These are phyloP conservation scores for Ascodesmis nigricans DNA, from an alignment of 495 filamentous ascomycete genomes.

Conservation along the genomic window DNA sequence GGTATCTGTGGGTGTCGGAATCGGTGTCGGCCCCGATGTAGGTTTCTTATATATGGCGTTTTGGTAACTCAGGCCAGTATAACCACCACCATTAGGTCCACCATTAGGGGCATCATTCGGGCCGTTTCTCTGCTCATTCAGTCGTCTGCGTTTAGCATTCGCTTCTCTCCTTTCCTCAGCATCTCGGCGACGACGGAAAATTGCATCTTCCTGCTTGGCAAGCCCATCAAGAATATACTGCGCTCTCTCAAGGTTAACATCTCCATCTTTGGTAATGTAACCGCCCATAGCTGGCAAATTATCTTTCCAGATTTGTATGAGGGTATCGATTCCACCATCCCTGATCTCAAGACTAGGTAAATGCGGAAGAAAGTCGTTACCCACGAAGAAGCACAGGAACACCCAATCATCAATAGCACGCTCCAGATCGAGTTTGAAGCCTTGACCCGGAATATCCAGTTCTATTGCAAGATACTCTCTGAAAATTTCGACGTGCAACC, in stretches of 20 bases:
- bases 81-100: slow-evolving; percentile 19
- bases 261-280: slow-evolving; percentile 85
- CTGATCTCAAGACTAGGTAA: slow-evolving; percentile 89
- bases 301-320: slow-evolving; percentile 89
- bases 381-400: slow-evolving; percentile 99
- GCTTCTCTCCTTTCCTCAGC: slow-evolving; percentile 62
- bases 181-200: slow-evolving; percentile 68
- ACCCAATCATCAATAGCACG: slow-evolving; percentile 98
- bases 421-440: slow-evolving; percentile 71
- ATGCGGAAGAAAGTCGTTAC: slow-evolving; percentile 97
- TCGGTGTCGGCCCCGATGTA: no score
- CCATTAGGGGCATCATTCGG: slow-evolving; percentile 12
- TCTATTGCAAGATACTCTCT: slow-evolving; percentile 86
- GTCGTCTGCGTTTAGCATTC: slow-evolving; percentile 37
- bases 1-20: slow-evolving; percentile 19
- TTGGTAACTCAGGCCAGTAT: slow-evolving; percentile 7
- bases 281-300: slow-evolving; percentile 80
- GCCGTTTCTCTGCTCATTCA: slow-evolving; percentile 26
- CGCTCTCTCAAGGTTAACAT: slow-evolving; percentile 64
- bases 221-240: slow-evolving; percentile 76
- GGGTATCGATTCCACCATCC: slow-evolving; percentile 87
- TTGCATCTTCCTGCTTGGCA: slow-evolving; percentile 85
- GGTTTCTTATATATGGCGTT: slow-evolving; percentile 9
- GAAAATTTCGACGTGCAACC: slow-evolving; percentile 81
- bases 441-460: slow-evolving; percentile 56